A percentile compares a stretch with the other conserved stretches of the same genome.
Conservation (phyloP, 306 rosid species). For the Potentilla sterilis region DNA sequence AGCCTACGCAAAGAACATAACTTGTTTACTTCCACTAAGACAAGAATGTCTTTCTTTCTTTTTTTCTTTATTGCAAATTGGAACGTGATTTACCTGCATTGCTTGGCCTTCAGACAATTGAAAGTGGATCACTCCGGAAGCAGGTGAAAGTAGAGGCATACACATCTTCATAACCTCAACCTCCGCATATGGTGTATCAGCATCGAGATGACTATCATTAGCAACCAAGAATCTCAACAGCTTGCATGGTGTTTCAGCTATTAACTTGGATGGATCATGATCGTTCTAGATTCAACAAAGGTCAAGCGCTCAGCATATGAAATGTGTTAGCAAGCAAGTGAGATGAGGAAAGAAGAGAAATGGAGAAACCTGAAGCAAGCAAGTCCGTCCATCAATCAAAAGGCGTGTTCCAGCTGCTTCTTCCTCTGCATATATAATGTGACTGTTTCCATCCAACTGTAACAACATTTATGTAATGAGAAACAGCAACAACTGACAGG, state of each 20-base stretch:
- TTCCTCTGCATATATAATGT: constrained; percentile 95
- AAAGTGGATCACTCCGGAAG: constrained; percentile 87
- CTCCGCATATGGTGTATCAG: constrained; percentile 92
- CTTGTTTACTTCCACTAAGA: constrained; percentile 14
- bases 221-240: constrained; percentile 73
- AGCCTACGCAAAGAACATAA: constrained; percentile 49
- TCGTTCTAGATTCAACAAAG: constrained; percentile 66
- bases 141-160: constrained; percentile 99
- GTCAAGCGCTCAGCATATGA: constrained; percentile 28
- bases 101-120: constrained; percentile 96
- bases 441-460: constrained; percentile 98
- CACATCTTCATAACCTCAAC: constrained; percentile 99
- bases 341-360: constrained; percentile 22
- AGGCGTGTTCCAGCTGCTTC: constrained; percentile 99
- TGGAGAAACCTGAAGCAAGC: constrained; percentile 91
- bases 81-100: constrained; percentile 71
- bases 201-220: constrained; percentile 78
- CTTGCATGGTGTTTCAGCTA: constrained; percentile 98
- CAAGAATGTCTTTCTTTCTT: neutral
- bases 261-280: constrained; percentile 90
- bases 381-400: constrained; percentile 97
- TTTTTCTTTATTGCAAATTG: neutral
- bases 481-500: constrained; percentile 10
- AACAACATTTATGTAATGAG: constrained; percentile 30
- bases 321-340: neutral